Conservation (phyloP, 2,329 filamentous ascomycete genomes). For the Nothophoma quercina region DNA sequence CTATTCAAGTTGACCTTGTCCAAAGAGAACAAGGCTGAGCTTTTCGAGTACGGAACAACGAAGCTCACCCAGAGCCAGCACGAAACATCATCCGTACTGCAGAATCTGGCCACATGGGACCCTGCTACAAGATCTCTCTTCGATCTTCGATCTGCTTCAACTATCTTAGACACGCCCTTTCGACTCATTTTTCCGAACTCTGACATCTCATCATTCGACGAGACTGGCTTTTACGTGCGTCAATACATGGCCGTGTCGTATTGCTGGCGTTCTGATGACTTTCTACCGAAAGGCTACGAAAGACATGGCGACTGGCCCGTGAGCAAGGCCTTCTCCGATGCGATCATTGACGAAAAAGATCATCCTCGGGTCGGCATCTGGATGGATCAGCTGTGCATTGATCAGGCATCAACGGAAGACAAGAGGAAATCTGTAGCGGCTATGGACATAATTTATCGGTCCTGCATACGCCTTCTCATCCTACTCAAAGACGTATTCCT, state of each 20-base stretch:
- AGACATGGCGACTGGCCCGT: conserved; percentile 24
- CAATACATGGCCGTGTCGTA: conserved; percentile 29
- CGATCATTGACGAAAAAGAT: conserved; percentile 23
- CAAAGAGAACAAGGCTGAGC: conserved; percentile 18
- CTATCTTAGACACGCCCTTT: conserved; percentile 22
- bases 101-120: conserved; percentile 18
- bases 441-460: conserved; percentile 30
- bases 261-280: conserved; percentile 24
- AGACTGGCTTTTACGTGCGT: conserved; percentile 20
- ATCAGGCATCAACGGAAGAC: conserved; percentile 13
- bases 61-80: conserved; percentile 6
- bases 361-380: conserved; percentile 26
- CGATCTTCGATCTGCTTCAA: conserved; percentile 10
- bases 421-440: conserved; percentile 24
- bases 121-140: conserved; percentile 11
- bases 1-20: conserved; percentile 19
- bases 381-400: conserved; percentile 31
- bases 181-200: conserved; percentile 22
- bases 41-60: conserved; percentile 17
- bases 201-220: conserved; percentile 11
- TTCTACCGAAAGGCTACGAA: conserved; percentile 11
- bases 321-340: conserved; percentile 25
- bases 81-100: conserved; percentile 13
- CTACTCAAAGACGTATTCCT: conserved; percentile 26
- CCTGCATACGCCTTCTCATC: conserved; percentile 19